Base-by-base conservation (phyloP, 1,284 basidiomycete genomes). In the Pulveroboletus sp. region DNA sequence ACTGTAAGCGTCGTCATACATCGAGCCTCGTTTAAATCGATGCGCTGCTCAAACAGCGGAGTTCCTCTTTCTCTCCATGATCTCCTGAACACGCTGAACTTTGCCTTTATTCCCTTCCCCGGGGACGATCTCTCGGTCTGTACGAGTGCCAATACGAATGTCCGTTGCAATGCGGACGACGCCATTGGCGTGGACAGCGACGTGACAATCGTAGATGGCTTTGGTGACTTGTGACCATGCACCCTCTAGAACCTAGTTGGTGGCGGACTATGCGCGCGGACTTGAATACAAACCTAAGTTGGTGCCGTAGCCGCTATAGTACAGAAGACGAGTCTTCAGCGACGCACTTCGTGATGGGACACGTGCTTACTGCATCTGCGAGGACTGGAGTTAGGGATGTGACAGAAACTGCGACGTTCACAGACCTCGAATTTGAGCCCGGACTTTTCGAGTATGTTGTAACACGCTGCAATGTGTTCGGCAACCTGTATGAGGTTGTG, bases 261-360 rank as follows among this genome's bases (percentile, higher is more conserved):
- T 31, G 57, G 43, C n/a, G 45, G 28, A 20, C 20, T 9, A 39
- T 22, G 22, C 14, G 39, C 22, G 43, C 18, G 24, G 29, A 56
- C 43, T 15, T 42, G 55, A 24, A 50, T 42, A 64, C 77, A 49
- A 59, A 82, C 92, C 93, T 47, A 96, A 65, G 69, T 96, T 96
- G 4, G 94, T 96, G 7, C 94, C 94, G 66, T 94, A 94, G 4
- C 92, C 92, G 66, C 92, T 94, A n/a, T n/a, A n/a, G n/a, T n/a
- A 63, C 26, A 5, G 57, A 25, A 48, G 56, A 36, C 40, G 52
- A 54, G 28, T 45, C 43, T 58, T 58, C 22, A 67, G 48, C 15
- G 44, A 47, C 45, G 54, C 26, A 55, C 31, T 50, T 47, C 35
- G 52, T 43, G 40, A 46, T 42, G 46, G 52, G 39, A 35, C 71